Evolutionary conservation across 352 stramenopile genomes (phyloP), one percentile per base, ranked within the genome.

Genomic region (Labyrinthula sp.): DNA sequence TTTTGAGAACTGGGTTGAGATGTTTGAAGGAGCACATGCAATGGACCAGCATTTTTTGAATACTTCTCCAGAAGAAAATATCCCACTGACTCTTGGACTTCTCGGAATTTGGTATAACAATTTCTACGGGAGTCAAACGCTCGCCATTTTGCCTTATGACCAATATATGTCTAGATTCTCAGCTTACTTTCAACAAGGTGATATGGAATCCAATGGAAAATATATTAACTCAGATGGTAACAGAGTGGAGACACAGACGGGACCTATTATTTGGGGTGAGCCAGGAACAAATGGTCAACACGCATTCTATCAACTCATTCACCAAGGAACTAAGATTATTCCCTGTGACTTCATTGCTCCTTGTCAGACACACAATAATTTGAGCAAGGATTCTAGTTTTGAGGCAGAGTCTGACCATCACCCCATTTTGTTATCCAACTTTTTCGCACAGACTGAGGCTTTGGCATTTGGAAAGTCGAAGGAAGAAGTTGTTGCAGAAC

Each of bases 171-270:
- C 86, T 33, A 74, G 77, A 45, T 94, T 99, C 61, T 72, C 89
- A 9, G 80, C 82, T 1, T 79, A 95, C 66, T 91, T 99, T 57
- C 88, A 97, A 67, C 80, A 92, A 61, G 79, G 96, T 24, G 88
- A 95, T 65, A 97, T 97, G 87, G 87, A 97, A 66, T 87, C 67
- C 62, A 98, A 98, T 65, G 89, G 89, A 28, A 98, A 98, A 75
- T 70, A 83, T 31, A 85, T 97, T 38, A 79, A 69, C 2, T 59
- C 89, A 29, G 82, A 95, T 59, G 86, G 90, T 23, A 72, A 38
- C n/a, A 69, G 77, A 27, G 65, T 99, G 10, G 68, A 75, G 25
- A 94, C 95, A 65, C 62, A 79, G 39, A 72, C 77, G 1, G 90
- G 87, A 26, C 86, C 97, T 57, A 71, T 89, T 28, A 83, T 93